Evolutionary conservation across 768 basidiomycete species (phyloP).

Genomic region (Lactarius trivialis): DNA sequence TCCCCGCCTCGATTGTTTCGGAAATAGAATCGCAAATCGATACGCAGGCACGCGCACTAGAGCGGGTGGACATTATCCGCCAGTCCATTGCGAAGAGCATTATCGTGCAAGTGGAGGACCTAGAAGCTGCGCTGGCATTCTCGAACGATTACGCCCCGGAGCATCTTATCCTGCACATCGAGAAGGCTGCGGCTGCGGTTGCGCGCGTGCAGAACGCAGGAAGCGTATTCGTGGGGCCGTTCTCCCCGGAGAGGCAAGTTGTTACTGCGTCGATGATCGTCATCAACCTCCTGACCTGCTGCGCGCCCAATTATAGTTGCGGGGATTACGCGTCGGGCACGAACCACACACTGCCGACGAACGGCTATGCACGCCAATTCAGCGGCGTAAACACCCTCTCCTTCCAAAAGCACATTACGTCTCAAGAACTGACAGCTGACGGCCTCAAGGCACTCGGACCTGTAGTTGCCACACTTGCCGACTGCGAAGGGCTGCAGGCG

Average conservation of each 20-base stretch:
- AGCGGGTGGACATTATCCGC: constrained; percentile 85
- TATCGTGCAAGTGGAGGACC: constrained; percentile 63
- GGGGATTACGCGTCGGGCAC: constrained; percentile 99
- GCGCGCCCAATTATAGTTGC: constrained; percentile 47
- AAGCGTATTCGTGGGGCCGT: constrained; percentile 92
- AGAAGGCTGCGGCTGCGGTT: constrained; percentile 60
- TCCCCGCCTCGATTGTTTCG: constrained; percentile 54
- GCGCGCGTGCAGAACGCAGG: constrained; percentile 82
- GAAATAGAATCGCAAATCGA: constrained; percentile 83
- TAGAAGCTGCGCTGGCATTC: constrained; percentile 78
- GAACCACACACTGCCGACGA: constrained; percentile 95
- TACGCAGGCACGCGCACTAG: constrained; percentile 74
- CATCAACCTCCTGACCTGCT: background rate
- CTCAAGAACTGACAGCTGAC: constrained; percentile 78
- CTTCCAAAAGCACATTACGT: constrained; percentile 99
- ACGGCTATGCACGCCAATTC: constrained; percentile 95
- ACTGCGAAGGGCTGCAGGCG: constrained; percentile 90
- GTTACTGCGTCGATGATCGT: constrained; percentile 7
- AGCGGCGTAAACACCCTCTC: constrained; percentile 95
- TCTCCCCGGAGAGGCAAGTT: constrained; percentile 86
- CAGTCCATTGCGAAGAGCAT: constrained; percentile 87
- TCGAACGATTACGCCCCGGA: constrained; percentile 98
- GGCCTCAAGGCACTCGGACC: constrained; percentile 82
- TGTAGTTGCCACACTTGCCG: constrained; percentile 80
- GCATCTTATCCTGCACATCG: constrained; percentile 88